Conservation (phyloP, 495 filamentous ascomycete genomes). For the Lineolata rhizophorae region DNA sequence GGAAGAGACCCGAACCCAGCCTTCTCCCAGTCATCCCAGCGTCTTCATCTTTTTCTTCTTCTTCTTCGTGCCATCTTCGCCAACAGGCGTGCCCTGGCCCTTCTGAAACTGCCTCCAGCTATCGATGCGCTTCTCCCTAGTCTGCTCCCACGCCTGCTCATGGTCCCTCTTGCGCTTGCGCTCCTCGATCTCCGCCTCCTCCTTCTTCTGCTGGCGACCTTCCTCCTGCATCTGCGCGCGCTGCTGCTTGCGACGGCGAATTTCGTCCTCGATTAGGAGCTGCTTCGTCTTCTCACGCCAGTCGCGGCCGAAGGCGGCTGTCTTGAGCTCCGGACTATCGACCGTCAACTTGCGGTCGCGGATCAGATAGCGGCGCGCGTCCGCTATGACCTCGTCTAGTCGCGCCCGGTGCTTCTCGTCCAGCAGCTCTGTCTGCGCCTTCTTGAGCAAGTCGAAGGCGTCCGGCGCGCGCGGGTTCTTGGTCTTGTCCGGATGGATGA, state of each 20-base stretch:
- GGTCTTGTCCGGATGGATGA: constrained; percentile 98
- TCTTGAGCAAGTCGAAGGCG: constrained; percentile 91
- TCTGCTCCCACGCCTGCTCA: constrained; percentile 85
- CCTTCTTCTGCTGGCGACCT: constrained; percentile 68
- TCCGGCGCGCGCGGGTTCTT: constrained; percentile 77
- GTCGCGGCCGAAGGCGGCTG: constrained; percentile 54
- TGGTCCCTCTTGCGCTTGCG: constrained; percentile 85
- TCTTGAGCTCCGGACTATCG: constrained; percentile 68
- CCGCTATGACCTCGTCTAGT: constrained; percentile 87
- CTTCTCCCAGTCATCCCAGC: no score
- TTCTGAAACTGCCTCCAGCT: constrained; percentile 91
- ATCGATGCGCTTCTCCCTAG: constrained; percentile 71
- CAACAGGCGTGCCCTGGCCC: constrained; percentile 24
- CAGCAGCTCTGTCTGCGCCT: constrained; percentile 73
- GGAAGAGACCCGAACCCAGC: no score
- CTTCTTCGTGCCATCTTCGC: constrained; percentile 35
- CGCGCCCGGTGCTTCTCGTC: constrained; percentile 76
- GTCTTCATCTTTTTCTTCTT: constrained; percentile 94
- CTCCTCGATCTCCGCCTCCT: constrained; percentile 67
- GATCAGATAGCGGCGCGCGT: constrained; percentile 84
- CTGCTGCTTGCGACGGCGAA: constrained; percentile 58
- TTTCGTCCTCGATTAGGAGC: constrained; percentile 85
- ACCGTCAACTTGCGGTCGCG: constrained; percentile 81
- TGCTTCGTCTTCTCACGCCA: constrained; percentile 85
- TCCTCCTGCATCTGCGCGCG: constrained; percentile 96